phyloP scores from a whole-genome alignment of 1,284 basidiomycete genomes.

The Tilletiopsis washingtonensis region DNA sequence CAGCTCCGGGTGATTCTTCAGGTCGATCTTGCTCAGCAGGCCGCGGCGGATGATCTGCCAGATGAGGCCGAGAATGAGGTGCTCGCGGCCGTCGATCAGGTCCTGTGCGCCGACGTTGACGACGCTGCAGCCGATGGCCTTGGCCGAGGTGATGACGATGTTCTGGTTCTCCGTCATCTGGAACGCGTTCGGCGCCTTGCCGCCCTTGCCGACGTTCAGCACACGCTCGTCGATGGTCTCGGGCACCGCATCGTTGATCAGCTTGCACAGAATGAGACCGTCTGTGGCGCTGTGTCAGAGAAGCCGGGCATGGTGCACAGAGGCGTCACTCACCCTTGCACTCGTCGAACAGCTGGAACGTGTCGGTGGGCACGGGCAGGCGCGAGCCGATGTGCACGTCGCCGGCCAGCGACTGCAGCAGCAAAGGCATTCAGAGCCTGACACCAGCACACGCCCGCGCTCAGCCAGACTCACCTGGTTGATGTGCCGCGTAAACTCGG shows the following conservation, averaged over 20 bases:
- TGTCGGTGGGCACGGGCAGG: constrained; percentile 89
- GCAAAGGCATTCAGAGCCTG: neutral
- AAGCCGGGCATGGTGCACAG: neutral
- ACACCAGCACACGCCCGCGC: constrained; percentile 6
- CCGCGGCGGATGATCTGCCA: constrained; percentile 97
- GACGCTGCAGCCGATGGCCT: constrained; percentile 95
- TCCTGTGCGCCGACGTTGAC: constrained; percentile 96
- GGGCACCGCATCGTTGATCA: constrained; percentile 97
- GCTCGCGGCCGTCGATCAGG: constrained; percentile 85
- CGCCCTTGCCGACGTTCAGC: constrained; percentile 58
- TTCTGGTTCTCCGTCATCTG: constrained; percentile 99
- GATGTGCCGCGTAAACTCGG: constrained; percentile 95
- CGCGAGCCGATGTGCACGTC: constrained; percentile 75
- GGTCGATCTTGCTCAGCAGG: constrained; percentile 86
- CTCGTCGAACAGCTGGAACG: constrained; percentile 98
- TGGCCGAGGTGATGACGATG: constrained; percentile 94
- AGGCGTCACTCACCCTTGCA: constrained; percentile 55
- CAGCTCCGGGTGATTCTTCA: constrained; percentile 94
- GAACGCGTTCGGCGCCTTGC: constrained; percentile 69
- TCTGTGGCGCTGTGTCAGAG: constrained; percentile 52
- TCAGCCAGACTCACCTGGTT: constrained; percentile 56
- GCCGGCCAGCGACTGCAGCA: constrained; percentile 64
- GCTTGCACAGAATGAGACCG: constrained; percentile 90
- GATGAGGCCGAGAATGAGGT: constrained; percentile 94
- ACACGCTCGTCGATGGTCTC: constrained; percentile 99